phyloP scores from a whole-genome alignment of 208 protist genomes.

The Acanthamoeba pearcei region DNA sequence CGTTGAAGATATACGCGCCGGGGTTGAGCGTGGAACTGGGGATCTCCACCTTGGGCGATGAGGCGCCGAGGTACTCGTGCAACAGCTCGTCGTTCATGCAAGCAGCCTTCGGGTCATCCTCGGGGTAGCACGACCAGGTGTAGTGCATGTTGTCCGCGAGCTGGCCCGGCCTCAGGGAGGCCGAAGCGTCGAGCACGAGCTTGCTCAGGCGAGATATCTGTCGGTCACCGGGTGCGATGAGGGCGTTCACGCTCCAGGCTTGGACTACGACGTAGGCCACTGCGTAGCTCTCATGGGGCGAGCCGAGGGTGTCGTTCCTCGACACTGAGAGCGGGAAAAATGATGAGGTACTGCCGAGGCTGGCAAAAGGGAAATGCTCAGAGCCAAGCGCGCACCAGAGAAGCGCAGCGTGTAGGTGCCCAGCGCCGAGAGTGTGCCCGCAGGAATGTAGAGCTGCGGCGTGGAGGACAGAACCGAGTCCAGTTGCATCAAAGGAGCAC shows the following conservation, averaged over 20 bases:
- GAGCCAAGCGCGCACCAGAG: neutral
- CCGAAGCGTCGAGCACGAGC: slow-evolving; percentile 46
- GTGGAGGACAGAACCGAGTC: slow-evolving; percentile 30
- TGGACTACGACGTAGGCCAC: neutral
- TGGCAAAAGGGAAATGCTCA: neutral
- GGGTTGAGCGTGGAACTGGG: slow-evolving; percentile 27
- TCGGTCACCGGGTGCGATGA: slow-evolving; percentile 40
- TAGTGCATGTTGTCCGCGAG: neutral
- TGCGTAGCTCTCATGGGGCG: slow-evolving; percentile 4
- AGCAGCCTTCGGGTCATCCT: neutral
- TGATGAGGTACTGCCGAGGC: neutral
- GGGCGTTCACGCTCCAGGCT: neutral
- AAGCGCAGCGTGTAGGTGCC: slow-evolving; percentile 16
- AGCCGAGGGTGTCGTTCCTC: neutral
- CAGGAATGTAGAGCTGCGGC: slow-evolving; percentile 46
- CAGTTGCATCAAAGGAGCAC: neutral
- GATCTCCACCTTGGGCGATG: neutral
- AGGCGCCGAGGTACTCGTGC: slow-evolving; percentile 1
- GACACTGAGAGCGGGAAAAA: neutral
- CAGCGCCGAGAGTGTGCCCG: neutral
- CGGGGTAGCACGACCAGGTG: neutral
- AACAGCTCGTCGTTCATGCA: slow-evolving; percentile 7
- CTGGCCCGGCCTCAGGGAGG: neutral
- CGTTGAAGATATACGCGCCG: slow-evolving; percentile 62
- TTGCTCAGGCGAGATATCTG: neutral